Evolutionary conservation across 2,329 filamentous ascomycete genomes (phyloP).

Genomic region (Penicillium vulpinum): DNA sequence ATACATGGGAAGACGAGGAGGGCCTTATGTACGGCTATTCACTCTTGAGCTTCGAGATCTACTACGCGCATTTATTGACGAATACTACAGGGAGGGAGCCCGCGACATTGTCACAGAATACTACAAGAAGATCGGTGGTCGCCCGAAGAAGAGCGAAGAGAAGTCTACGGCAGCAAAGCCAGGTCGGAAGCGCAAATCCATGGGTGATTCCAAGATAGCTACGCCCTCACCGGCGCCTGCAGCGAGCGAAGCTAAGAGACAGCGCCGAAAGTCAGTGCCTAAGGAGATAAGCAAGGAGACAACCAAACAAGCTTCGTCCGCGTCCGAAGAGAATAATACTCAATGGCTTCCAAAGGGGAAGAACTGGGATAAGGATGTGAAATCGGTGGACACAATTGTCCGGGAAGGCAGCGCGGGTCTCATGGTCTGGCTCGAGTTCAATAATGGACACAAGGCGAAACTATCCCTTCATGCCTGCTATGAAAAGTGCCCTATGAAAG

Average conservation of each 20-base stretch:
- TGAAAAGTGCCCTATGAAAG: conserved; percentile 45
- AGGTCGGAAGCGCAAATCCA: conserved; percentile 38
- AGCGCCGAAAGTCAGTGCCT: conserved; percentile 27
- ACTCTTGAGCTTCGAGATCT: not conserved
- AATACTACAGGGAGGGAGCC: conserved; percentile 37
- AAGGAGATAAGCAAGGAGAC: conserved; percentile 23
- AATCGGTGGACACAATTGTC: conserved; percentile 46
- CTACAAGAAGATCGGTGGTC: conserved; percentile 44
- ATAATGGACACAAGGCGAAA: conserved; percentile 46
- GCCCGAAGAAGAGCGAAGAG: conserved; percentile 32
- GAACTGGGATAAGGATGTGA: conserved; percentile 48
- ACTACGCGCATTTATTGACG: conserved; percentile 17
- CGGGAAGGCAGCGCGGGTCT: conserved; percentile 37
- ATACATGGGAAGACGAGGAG: conserved; percentile 49
- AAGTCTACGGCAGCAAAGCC: conserved; percentile 16
- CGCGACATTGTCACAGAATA: conserved; percentile 44
- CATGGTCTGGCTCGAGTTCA: conserved; percentile 46
- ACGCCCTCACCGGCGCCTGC: conserved; percentile 21
- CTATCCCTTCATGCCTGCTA: conserved; percentile 45
- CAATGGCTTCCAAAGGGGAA: conserved; percentile 44
- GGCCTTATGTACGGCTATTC: conserved; percentile 40
- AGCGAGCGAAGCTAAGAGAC: conserved; percentile 27
- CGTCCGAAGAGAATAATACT: conserved; percentile 17
- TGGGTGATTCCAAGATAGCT: conserved; percentile 30
- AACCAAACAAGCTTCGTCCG: conserved; percentile 7